Evolutionary conservation across 345 rosid genomes (phyloP).

Genomic region (Eucalyptus victrix): DNA sequence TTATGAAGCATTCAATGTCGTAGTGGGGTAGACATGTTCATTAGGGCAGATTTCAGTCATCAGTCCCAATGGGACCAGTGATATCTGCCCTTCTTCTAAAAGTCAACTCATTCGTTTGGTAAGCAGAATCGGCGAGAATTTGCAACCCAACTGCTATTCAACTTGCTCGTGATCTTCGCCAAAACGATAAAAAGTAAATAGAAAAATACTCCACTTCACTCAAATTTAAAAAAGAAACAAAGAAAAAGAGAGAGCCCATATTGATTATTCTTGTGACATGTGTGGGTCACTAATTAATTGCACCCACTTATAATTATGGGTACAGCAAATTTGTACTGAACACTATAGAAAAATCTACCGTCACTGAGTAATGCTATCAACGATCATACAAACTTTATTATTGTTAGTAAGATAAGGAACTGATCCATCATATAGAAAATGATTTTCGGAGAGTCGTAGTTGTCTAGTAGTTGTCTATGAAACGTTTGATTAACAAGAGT

Average conservation of each 20-base stretch:
- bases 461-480: not conserved
- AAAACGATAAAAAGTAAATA: not conserved
- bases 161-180: not conserved
- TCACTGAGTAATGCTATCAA: not conserved
- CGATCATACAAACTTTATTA: not conserved
- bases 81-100: not conserved
- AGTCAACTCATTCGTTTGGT: not conserved
- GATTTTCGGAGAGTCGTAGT: not conserved
- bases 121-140: not conserved
- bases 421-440: not conserved
- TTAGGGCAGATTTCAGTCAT: not conserved
- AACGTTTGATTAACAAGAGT: not conserved
- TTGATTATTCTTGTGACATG: not conserved
- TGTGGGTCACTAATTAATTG: not conserved
- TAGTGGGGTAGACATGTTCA: not conserved
- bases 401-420: not conserved
- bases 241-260: not conserved
- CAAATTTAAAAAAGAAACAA: not conserved
- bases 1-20: not conserved
- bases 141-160: not conserved
- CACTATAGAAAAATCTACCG: not conserved
- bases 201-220: not conserved
- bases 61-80: not conserved
- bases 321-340: not conserved
- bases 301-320: not conserved